phyloP scores from a whole-genome alignment of 2,329 filamentous ascomycete species.

The Xylaria sp. region DNA sequence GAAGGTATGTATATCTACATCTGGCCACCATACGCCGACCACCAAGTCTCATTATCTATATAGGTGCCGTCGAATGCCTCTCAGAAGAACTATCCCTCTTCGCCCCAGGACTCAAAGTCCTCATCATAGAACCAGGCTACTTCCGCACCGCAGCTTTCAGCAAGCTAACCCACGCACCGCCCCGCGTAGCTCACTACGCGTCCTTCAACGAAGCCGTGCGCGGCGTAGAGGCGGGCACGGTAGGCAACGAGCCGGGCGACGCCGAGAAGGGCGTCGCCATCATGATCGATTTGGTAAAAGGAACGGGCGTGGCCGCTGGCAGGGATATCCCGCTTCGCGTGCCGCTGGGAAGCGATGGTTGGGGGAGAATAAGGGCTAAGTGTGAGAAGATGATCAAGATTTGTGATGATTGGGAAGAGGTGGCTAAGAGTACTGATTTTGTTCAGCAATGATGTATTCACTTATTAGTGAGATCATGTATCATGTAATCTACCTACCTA shows the following conservation, averaged over 20 bases:
- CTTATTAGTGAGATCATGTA: background rate
- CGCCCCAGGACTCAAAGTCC: conserved; percentile 50
- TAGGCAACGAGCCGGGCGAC: conserved; percentile 45
- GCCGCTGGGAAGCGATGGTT: conserved; percentile 65
- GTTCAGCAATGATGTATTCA: background rate
- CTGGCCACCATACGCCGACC: too few relatives aligned
- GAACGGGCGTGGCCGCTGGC: conserved; percentile 56
- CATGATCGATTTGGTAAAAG: conserved; percentile 47
- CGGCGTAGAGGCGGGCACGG: conserved; percentile 45
- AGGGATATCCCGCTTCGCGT: conserved; percentile 58
- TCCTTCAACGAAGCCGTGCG: conserved; percentile 49
- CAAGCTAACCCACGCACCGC: conserved; percentile 48
- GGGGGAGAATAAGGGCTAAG: conserved; percentile 59
- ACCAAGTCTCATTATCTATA: too few relatives aligned
- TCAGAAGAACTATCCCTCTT: conserved; percentile 49
- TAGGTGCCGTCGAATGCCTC: conserved; percentile 49
- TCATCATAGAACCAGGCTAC: conserved; percentile 56
- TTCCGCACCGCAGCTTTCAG: conserved; percentile 56
- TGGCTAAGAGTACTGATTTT: conserved; percentile 34
- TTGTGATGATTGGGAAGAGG: conserved; percentile 34
- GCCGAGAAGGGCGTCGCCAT: conserved; percentile 41
- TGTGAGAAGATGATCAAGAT: conserved; percentile 56
- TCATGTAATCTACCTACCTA: background rate
- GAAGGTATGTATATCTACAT: too few relatives aligned
- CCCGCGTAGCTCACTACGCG: conserved; percentile 45